These are phyloP conservation scores for Fusarium phyllophilum DNA, from an alignment of 2,329 filamentous ascomycete genomes.

Conservation along the genomic window DNA sequence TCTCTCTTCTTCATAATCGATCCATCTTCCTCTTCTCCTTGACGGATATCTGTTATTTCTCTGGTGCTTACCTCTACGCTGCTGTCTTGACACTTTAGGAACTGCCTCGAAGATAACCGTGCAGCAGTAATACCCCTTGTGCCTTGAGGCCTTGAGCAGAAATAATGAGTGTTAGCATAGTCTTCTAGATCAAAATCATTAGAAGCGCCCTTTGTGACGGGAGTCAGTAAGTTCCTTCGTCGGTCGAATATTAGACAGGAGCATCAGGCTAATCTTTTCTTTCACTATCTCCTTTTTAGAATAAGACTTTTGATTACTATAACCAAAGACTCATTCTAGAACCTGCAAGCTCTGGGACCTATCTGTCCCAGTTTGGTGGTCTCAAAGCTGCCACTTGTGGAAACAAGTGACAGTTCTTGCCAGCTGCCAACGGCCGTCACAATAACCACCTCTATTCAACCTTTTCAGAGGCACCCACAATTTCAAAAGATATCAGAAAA, in stretches of 20 bases:
- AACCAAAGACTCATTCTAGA: too few relatives aligned
- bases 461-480: background rate
- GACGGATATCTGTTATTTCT: background rate
- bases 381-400: background rate
- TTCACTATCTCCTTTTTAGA: background rate
- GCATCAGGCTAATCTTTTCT: background rate
- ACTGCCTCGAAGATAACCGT: background rate
- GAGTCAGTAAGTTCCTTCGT: background rate
- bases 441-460: background rate
- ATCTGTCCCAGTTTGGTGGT: background rate
- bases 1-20: background rate
- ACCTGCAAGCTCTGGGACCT: background rate
- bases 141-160: background rate
- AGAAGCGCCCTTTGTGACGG: background rate
- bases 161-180: background rate
- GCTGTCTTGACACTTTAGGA: background rate
- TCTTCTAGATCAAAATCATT: background rate
- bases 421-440: conserved; percentile 26
- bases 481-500: background rate
- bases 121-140: background rate
- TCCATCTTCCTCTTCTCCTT: background rate
- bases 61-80: background rate
- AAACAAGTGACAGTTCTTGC: conserved; percentile 14
- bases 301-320: background rate
- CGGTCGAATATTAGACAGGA: background rate